Percentiles rank a stretch among this genome's conserved stretches.
phyloP scores from a whole-genome alignment of 1,284 basidiomycete species.

The Porodaedalea pini region DNA sequence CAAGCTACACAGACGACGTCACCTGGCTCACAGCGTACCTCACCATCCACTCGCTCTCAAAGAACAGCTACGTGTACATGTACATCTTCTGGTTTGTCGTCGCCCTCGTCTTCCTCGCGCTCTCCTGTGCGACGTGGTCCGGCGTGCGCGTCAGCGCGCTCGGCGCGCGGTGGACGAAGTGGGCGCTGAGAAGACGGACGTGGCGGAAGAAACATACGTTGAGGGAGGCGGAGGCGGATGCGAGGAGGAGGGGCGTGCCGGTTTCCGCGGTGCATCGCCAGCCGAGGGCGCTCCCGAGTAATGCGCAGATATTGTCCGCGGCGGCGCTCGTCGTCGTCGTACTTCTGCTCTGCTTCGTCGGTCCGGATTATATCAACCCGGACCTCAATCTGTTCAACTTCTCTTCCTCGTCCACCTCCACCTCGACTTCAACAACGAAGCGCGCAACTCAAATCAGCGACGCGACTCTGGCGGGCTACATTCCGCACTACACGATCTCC shows the following conservation, averaged over 20 bases:
- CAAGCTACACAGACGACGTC: conserved; percentile 40
- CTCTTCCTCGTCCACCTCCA: conserved; percentile 21
- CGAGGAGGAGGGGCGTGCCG: conserved; percentile 9
- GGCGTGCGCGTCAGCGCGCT: conserved; percentile 40
- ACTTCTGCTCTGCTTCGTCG: conserved; percentile 51
- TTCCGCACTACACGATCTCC: conserved; percentile 57
- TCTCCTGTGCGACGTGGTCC: conserved; percentile 40
- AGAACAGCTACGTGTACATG: conserved; percentile 51
- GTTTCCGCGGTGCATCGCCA: conserved; percentile 35
- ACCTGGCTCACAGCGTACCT: conserved; percentile 58
- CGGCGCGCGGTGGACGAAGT: conserved; percentile 51
- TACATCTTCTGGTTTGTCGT: conserved; percentile 53
- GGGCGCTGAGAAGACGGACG: conserved; percentile 52
- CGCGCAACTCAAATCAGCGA: conserved; percentile 27
- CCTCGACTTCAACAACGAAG: conserved; percentile 22
- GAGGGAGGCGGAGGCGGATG: conserved; percentile 26
- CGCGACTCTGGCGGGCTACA: conserved; percentile 27
- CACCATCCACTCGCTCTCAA: conserved; percentile 48
- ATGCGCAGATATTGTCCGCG: conserved; percentile 54
- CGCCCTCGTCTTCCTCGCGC: conserved; percentile 38
- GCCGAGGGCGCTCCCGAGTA: conserved; percentile 54
- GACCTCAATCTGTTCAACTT: conserved; percentile 44
- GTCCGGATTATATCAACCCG: conserved; percentile 75
- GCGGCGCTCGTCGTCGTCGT: conserved; percentile 41
- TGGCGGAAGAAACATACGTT: conserved; percentile 41